These are phyloP conservation scores for Penicillium sp. DNA, from an alignment of 2,329 filamentous ascomycete genomes.

Conservation along the genomic window DNA sequence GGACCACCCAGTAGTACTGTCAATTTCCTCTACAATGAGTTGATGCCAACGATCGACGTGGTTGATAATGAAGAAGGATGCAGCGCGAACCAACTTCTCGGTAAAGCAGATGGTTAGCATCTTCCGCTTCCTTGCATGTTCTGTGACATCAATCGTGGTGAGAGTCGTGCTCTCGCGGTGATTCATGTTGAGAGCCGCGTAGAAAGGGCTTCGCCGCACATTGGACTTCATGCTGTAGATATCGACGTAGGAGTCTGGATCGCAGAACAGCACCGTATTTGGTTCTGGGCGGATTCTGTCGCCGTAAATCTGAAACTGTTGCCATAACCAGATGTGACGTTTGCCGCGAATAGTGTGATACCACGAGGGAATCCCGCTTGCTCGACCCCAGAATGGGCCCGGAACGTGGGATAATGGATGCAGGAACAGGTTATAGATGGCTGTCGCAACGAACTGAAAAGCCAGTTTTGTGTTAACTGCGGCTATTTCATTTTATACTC, in stretches of 20 bases:
- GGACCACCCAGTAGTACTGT: background rate
- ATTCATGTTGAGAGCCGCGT: background rate
- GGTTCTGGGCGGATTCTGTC: background rate
- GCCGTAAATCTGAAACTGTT: background rate
- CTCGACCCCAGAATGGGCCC: background rate
- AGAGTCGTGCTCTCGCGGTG: background rate
- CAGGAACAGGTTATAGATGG: background rate
- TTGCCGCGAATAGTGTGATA: conserved; percentile 1
- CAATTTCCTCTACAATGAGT: background rate
- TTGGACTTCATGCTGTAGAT: conserved; percentile 1
- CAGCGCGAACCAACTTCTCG: conserved; percentile 4
- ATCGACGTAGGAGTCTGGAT: background rate
- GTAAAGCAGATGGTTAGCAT: conserved; percentile 5
- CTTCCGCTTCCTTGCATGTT: conserved; percentile 1
- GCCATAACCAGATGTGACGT: conserved; percentile 8
- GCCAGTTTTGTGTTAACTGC: background rate
- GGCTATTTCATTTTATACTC: background rate
- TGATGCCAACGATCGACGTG: conserved; percentile 4
- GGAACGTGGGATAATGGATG: conserved; percentile 1
- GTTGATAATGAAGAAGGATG: background rate
- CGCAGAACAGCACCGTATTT: background rate
- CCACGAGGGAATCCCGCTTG: background rate
- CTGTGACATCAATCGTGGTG: background rate
- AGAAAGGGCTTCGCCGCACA: background rate
- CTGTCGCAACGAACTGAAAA: background rate